Base-by-base conservation (phyloP, 768 basidiomycete species). In the Tephrocybe sp. region DNA sequence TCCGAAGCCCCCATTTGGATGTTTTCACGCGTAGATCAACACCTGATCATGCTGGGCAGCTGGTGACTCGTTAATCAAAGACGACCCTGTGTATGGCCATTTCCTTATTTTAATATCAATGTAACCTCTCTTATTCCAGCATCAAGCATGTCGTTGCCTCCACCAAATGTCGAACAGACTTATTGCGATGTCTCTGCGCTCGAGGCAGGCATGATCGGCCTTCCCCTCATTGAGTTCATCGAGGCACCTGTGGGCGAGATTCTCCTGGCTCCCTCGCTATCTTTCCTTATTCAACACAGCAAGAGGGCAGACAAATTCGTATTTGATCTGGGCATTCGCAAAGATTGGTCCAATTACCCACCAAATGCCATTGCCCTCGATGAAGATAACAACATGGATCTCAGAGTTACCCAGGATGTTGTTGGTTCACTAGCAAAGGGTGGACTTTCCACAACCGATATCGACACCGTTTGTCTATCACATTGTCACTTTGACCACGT, bases 401-500 rank as follows among this genome's bases (percentile, higher is more conserved):
- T 64, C 18, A 56, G 58, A 22, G 58, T 68, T 24, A 57, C 59
- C 1, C 74, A 77, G 52, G 69, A 67, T 45, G 76, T 76, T 12
- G 62, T 61, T 9, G 74, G 78, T 46, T 77, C 78, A 5, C 67
- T 83, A 16, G 58, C 46, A 10, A 75, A 71, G 38, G 82, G 81
- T 11, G 76, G 77, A 0, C 25, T 76, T 8, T 47, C 61, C 3
- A 74, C 79, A 0, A 56, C 55, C 3, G 66, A 77, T 21, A 68
- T 82, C 42, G 60, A 70, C n/a, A 65, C 64, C 12, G 69, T 80
- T 33, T 67, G 73, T 31, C 36, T 80, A 22, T 77, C 75, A 18
- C 82, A 83, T 55, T 58, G 74, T 29, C 79, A 82, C 55, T 82
- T 72, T 58, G 80, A 82, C 57, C 72, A 75, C 60, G 66, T 74